Evolutionary conservation across 805 yeast species (phyloP).

Genomic region (Candida mattraensis): DNA sequence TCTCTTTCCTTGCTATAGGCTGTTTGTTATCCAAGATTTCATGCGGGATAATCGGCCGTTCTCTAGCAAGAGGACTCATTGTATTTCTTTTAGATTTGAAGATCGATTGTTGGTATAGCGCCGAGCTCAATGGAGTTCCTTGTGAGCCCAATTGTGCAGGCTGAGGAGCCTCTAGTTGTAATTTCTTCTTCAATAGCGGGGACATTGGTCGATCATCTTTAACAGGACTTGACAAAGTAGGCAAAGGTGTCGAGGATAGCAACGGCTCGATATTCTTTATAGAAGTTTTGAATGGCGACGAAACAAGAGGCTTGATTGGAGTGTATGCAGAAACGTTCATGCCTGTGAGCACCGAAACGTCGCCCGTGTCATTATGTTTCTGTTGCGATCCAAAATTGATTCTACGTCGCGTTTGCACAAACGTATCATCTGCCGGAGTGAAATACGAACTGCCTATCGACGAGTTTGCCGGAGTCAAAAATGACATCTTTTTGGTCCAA

Average conservation of each 20-base stretch:
- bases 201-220: constrained; percentile 16
- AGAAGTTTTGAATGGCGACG: constrained; percentile 34
- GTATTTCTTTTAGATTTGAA: constrained; percentile 21
- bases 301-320: constrained; percentile 33
- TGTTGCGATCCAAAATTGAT: constrained; percentile 10
- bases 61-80: constrained; percentile 8
- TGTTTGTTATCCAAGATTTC: constrained; percentile 1
- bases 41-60: constrained; percentile 1
- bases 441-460: constrained; percentile 21
- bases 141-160: constrained; percentile 5
- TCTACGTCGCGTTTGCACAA: constrained; percentile 23
- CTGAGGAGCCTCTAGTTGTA: constrained; percentile 13
- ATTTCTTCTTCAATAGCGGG: constrained; percentile 18
- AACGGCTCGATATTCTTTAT: constrained; percentile 6
- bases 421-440: constrained; percentile 31
- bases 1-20: constrained; percentile 3
- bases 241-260: constrained; percentile 15
- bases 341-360: constrained; percentile 8
- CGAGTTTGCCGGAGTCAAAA: constrained; percentile 20
- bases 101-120: constrained; percentile 24
- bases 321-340: constrained; percentile 13
- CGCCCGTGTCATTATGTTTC: constrained; percentile 1
- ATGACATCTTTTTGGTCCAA: too few species aligned
- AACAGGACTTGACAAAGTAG: constrained; percentile 3
- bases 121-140: constrained; percentile 5